A percentile compares a stretch with the other conserved stretches of the same genome.
Evolutionary conservation across 176 grass and related monocot genomes (phyloP).

Genomic region (Neostapfia colusana): DNA sequence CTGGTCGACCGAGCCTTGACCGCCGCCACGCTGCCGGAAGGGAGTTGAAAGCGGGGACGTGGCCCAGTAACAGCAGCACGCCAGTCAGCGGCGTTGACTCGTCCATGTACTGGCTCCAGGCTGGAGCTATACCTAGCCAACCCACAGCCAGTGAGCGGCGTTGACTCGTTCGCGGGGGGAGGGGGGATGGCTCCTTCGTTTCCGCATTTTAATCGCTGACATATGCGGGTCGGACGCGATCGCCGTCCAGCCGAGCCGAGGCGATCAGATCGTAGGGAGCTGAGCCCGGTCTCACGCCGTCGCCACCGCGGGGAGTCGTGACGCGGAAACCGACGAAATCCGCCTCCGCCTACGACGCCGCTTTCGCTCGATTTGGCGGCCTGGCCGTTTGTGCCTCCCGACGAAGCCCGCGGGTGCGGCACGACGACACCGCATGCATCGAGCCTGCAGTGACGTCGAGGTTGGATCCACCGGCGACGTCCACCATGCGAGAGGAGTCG

Average conservation of each 20-base stretch:
- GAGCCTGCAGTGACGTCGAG: neutral
- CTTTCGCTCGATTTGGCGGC: neutral
- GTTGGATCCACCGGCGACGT: neutral
- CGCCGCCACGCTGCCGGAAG: neutral
- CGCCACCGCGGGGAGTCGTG: neutral
- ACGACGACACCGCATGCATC: no score
- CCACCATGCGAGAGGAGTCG: no score
- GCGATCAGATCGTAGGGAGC: no score
- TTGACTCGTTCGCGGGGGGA: neutral
- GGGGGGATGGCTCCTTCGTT: neutral
- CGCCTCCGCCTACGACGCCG: neutral
- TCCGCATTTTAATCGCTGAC: neutral
- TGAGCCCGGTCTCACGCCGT: neutral
- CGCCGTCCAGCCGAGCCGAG: no score
- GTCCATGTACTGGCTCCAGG: no score
- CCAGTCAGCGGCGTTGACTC: no score
- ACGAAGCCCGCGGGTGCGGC: neutral
- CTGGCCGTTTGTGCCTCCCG: neutral
- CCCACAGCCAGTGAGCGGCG: neutral
- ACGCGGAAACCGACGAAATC: neutral
- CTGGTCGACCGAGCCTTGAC: neutral
- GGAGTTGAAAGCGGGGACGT: neutral
- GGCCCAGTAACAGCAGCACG: neutral
- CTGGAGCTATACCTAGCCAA: neutral
- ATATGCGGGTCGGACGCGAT: no score